These are phyloP conservation scores for Fusarium nisikadoi DNA, from an alignment of 2,329 filamentous ascomycete genomes.

Conservation along the genomic window DNA sequence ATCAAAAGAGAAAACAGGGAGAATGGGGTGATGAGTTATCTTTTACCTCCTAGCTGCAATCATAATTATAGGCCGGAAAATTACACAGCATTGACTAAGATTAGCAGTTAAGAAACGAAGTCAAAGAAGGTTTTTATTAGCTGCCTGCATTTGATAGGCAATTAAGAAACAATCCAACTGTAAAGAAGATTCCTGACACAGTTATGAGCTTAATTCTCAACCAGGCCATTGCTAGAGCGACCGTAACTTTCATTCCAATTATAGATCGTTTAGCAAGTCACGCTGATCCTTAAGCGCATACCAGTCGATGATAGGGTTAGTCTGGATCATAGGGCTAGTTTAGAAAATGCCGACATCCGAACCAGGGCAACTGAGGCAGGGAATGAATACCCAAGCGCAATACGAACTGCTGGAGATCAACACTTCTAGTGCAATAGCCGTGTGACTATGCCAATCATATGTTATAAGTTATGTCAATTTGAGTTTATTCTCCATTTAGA, in stretches of 20 bases:
- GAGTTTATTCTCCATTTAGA: rapidly evolving
- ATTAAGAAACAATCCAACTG: not conserved
- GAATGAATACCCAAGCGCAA: not conserved
- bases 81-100: not conserved
- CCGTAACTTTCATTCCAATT: not conserved
- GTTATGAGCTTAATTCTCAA: not conserved
- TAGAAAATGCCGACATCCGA: not conserved
- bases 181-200: too few relatives aligned
- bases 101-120: rapidly evolving
- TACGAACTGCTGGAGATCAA: not conserved
- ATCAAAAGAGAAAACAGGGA: not conserved
- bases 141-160: too few relatives aligned
- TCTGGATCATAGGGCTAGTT: not conserved
- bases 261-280: not conserved
- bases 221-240: not conserved
- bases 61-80: rapidly evolving
- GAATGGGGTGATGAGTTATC: not conserved
- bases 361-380: too few relatives aligned
- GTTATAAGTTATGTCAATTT: too few relatives aligned
- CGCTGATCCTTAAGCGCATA: not conserved
- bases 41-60: too few relatives aligned
- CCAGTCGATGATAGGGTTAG: not conserved
- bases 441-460: not conserved
- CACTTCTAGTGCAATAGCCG: rapidly evolving
- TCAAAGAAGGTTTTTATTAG: too few relatives aligned